Percentiles rank a stretch among this genome's conserved stretches.
phyloP scores from a whole-genome alignment of 2,329 filamentous ascomycete genomes.

The Chaetothyriales sp. region DNA sequence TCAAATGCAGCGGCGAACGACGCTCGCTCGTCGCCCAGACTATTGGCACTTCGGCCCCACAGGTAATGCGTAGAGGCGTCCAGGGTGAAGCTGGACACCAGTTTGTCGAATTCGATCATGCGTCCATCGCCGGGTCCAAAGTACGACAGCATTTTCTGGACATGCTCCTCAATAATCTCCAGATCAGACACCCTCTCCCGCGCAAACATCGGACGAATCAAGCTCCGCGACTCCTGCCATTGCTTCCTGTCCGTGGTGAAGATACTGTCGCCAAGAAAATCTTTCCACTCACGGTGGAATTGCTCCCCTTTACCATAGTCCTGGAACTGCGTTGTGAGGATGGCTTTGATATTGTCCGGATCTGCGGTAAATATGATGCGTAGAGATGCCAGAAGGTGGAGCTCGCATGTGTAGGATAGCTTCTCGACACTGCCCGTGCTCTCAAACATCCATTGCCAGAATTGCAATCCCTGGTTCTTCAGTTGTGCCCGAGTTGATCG shows the following conservation, averaged over 20 bases:
- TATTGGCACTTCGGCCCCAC: slow-evolving; percentile 59
- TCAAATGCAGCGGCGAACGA: slow-evolving; percentile 71
- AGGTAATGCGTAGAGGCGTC: slow-evolving; percentile 80
- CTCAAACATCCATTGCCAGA: slow-evolving; percentile 13
- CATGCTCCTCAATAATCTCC: slow-evolving; percentile 67
- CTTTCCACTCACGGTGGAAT: slow-evolving; percentile 63
- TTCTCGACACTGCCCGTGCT: slow-evolving; percentile 7
- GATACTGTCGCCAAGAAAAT: slow-evolving; percentile 74
- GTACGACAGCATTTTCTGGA: slow-evolving; percentile 56
- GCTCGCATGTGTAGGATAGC: slow-evolving; percentile 10
- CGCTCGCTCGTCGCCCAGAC: slow-evolving; percentile 46
- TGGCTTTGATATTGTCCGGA: slow-evolving; percentile 79
- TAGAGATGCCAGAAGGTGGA: slow-evolving; percentile 9
- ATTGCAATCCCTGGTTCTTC: slow-evolving; percentile 12
- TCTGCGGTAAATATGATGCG: slow-evolving; percentile 66
- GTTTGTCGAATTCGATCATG: slow-evolving; percentile 56
- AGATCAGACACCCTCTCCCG: slow-evolving; percentile 74
- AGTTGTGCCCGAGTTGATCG: slow-evolving; percentile 10
- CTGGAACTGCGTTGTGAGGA: slow-evolving; percentile 73
- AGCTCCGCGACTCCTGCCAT: slow-evolving; percentile 72
- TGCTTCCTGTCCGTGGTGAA: slow-evolving; percentile 65
- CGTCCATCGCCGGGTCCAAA: slow-evolving; percentile 36
- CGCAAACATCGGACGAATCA: slow-evolving; percentile 78
- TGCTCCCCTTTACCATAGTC: slow-evolving; percentile 63
- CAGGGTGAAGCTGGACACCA: slow-evolving; percentile 72